Evolutionary conservation across 805 yeast genomes (phyloP).

Genomic region (Maudiozyma serrabonitensis): DNA sequence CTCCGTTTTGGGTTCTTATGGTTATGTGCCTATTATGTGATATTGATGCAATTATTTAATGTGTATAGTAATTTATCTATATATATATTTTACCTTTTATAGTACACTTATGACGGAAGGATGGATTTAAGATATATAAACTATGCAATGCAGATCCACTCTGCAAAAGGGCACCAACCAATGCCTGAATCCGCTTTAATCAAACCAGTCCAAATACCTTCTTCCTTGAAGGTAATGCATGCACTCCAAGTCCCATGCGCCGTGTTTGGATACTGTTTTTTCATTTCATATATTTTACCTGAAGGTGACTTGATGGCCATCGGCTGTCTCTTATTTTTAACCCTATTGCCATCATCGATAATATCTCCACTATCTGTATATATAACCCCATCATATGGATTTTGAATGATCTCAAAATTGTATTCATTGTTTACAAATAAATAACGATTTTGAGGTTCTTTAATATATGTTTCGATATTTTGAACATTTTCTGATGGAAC

Average conservation of each 20-base stretch:
- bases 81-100: neutral
- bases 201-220: conserved; percentile 76
- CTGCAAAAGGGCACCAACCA: conserved; percentile 84
- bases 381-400: conserved; percentile 44
- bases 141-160: conserved; percentile 59
- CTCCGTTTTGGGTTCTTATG: neutral
- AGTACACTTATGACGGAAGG: neutral
- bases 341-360: neutral
- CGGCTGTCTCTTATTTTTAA: conserved; percentile 37
- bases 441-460: conserved; percentile 71
- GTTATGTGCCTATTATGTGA: neutral
- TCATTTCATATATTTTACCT: conserved; percentile 60
- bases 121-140: neutral
- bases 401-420: conserved; percentile 53
- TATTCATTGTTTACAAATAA: conserved; percentile 50
- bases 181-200: conserved; percentile 67
- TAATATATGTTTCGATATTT: conserved; percentile 67
- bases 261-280: conserved; percentile 37
- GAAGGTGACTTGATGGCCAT: conserved; percentile 76
- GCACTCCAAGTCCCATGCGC: conserved; percentile 51
- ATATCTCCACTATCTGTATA: conserved; percentile 10
- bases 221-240: conserved; percentile 53
- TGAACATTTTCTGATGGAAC: conserved; percentile 63
- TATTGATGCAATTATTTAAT: neutral
- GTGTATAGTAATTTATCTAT: neutral